A percentile compares a stretch with the other conserved stretches of the same genome.
Conservation (phyloP, 371 early-diverging fungal species). For the Rhizopus delemar region DNA sequence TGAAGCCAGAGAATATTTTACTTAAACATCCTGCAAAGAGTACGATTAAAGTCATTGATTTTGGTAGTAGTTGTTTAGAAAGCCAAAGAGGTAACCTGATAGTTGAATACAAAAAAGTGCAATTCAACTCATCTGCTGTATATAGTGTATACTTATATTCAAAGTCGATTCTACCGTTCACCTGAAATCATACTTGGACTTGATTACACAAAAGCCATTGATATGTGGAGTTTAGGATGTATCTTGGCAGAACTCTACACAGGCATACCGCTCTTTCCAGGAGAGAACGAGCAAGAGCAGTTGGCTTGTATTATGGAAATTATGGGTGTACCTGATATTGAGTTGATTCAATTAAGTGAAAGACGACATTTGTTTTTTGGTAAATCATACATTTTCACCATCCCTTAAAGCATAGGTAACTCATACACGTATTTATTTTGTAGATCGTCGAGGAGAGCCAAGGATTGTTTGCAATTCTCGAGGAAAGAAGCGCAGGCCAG, state of each 20-base stretch:
- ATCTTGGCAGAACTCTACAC: conserved; percentile 95
- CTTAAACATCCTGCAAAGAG: conserved; percentile 71
- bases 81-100: conserved; percentile 59
- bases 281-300: conserved; percentile 96
- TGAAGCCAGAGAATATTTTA: conserved; percentile 96
- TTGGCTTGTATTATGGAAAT: conserved; percentile 93
- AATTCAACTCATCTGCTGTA: neutral
- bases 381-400: conserved; percentile 19
- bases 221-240: conserved; percentile 99
- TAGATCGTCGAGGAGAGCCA: conserved; percentile 71
- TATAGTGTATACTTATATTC: conserved; percentile 94
- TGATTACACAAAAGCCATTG: conserved; percentile 90
- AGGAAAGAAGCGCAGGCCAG: conserved; percentile 85
- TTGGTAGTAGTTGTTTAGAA: conserved; percentile 93
- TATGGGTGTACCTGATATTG: conserved; percentile 77
- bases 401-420: conserved; percentile 1
- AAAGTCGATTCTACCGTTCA: conserved; percentile 95
- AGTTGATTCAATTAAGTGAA: conserved; percentile 75
- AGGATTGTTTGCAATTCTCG: conserved; percentile 79
- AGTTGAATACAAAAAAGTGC: neutral
- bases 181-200: conserved; percentile 83
- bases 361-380: conserved; percentile 89
- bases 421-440: conserved; percentile 15
- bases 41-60: conserved; percentile 97
- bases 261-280: conserved; percentile 95